Conservation (phyloP, 2,329 filamentous ascomycete genomes). For the Trichoderma citrinoviride region DNA sequence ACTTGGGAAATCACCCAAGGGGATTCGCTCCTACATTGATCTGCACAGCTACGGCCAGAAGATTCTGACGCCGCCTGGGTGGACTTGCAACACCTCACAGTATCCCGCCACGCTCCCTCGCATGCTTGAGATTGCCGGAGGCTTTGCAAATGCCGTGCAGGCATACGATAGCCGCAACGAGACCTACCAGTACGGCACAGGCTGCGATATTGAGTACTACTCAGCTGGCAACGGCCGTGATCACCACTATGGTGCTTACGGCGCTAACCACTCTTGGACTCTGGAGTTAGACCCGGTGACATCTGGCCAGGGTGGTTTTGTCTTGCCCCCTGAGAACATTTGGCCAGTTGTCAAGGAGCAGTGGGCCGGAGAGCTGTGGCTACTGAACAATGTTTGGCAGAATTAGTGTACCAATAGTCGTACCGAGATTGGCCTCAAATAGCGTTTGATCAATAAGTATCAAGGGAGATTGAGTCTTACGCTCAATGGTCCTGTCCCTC, state of each 20-base stretch:
- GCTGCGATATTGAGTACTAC: constrained; percentile 16
- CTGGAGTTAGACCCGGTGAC: constrained; percentile 13
- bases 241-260: constrained; percentile 8
- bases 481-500: too few relatives aligned
- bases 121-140: constrained; percentile 2
- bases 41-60: constrained; percentile 12
- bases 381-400: constrained; percentile 9
- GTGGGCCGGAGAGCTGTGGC: constrained; percentile 2
- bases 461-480: too few relatives aligned
- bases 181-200: constrained; percentile 11
- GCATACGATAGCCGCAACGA: constrained; percentile 6
- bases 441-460: too few relatives aligned
- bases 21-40: constrained; percentile 15
- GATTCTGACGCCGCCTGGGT: constrained; percentile 4
- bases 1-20: neutral
- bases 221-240: constrained; percentile 11
- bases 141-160: constrained; percentile 11
- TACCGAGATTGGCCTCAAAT: too few relatives aligned
- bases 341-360: constrained; percentile 14
- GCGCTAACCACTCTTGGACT: constrained; percentile 8
- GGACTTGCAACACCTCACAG: constrained; percentile 11
- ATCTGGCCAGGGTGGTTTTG: neutral
- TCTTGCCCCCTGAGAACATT: neutral
- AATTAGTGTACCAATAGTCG: neutral
- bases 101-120: constrained; percentile 1